Conservation (phyloP, 306 rosid species). For the Lathyrus sativus region DNA sequence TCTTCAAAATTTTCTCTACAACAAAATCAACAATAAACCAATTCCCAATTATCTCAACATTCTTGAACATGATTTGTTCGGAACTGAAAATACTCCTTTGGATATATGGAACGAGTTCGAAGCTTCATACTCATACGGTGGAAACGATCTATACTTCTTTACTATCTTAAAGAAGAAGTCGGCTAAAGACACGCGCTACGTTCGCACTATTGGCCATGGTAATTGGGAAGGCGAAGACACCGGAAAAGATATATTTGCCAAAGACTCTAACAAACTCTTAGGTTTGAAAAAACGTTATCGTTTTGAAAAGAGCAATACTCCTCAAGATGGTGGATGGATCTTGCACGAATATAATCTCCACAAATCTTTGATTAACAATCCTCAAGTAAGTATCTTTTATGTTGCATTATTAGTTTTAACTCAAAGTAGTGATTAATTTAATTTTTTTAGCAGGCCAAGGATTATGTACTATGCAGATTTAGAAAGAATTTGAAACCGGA, state of each 20-base stretch:
- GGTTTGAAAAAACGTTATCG: slow-evolving; percentile 18
- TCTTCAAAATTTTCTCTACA: neutral
- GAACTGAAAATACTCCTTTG: slow-evolving; percentile 7
- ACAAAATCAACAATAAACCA: slow-evolving; percentile 12
- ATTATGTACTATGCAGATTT: slow-evolving; percentile 13
- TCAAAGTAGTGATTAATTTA: no score
- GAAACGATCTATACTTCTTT: slow-evolving; percentile 29
- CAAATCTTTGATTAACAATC: neutral
- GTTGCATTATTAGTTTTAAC: no score
- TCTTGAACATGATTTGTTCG: slow-evolving; percentile 25
- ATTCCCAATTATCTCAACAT: neutral
- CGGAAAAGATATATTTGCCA: neutral
- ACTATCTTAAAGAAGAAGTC: neutral
- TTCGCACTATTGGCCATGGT: slow-evolving; percentile 34
- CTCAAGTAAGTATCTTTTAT: neutral
- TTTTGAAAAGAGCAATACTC: slow-evolving; percentile 29
- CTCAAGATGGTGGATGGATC: slow-evolving; percentile 22
- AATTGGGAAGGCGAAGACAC: slow-evolving; percentile 33
- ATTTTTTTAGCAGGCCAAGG: neutral
- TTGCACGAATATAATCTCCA: slow-evolving; percentile 28
- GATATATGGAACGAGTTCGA: slow-evolving; percentile 30
- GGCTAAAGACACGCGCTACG: neutral
- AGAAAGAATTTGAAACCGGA: neutral
- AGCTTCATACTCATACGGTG: neutral
- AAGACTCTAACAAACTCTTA: neutral